Evolutionary conservation across 306 rosid genomes (phyloP), one percentile per base, ranked within the genome.

Genomic region (Acacia acuminata): DNA sequence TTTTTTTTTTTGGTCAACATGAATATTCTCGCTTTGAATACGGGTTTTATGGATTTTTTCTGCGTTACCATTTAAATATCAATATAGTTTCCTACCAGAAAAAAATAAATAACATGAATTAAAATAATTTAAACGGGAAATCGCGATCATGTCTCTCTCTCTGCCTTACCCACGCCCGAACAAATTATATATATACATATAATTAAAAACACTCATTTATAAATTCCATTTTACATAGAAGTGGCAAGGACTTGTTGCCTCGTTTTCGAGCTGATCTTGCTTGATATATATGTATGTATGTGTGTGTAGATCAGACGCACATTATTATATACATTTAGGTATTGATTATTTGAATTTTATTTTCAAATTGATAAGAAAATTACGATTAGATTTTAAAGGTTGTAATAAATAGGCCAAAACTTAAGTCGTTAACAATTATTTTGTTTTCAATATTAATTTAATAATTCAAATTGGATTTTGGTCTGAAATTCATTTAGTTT

Each of bases 11-110:
- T 27, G 27, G 27, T 27, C 27, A 27, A 27, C 30, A 38, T 83
- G 81, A 84, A 75, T 30, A 30, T 30, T 48, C 30, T 75, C 69
- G 77, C 84, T 80, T 84, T 76, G 78, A 70, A 84, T 80, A 69
- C 87, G 84, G 81, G 32, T 69, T 80, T 84, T 84, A 30, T 80
- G 84, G 82, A 34, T 61, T 30, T 14, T 30, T 14, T 47, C 27
- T 68, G 44, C 69, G 78, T 76, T 38, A 48, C 68, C 75, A 58
- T 45, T 44, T 58, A 55, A 7, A 19, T 56, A 56, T 56, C 25
- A 56, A 20, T 8, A 56, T 56, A 56, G 8, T 38, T 6, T 56
- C 63, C 8, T 19, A 53, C 24, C 10, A 20, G 11, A n/a, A 7
- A 5, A 55, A 20, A 53, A 53, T 3, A 53, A 53, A 16, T 53